phyloP scores from a whole-genome alignment of 805 yeast genomes.

The Wickerhamomyces strasburgensis region DNA sequence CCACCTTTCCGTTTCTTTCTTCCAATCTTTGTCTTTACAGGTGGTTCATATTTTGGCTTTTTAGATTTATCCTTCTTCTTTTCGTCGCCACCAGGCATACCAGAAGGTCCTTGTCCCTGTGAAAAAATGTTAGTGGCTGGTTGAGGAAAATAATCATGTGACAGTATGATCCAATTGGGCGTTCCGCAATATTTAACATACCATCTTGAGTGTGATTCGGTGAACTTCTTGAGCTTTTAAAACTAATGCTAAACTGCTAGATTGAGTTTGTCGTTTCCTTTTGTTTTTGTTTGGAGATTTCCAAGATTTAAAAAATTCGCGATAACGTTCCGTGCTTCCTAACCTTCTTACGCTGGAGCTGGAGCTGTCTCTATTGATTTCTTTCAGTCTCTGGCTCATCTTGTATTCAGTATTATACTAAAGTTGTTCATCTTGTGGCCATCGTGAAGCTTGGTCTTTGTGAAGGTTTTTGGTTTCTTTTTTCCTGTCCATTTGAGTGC shows the following conservation, averaged over 20 bases:
- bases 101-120: conserved; percentile 53
- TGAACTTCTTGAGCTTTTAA: no score
- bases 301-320: not conserved
- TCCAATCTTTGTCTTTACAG: conserved; percentile 91
- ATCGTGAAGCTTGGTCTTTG: conserved; percentile 47
- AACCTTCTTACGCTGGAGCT: no score
- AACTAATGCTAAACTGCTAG: no score
- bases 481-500: conserved; percentile 47
- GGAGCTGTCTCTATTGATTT: conserved; percentile 7
- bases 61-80: conserved; percentile 66
- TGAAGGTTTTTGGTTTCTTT: conserved; percentile 4
- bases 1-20: conserved; percentile 89
- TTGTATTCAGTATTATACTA: conserved; percentile 36
- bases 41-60: conserved; percentile 98
- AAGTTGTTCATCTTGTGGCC: conserved; percentile 70
- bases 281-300: not conserved
- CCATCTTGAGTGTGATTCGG: not conserved
- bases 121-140: not conserved
- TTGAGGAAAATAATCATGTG: not conserved
- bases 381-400: conserved; percentile 1
- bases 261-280: no score
- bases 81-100: conserved; percentile 42
- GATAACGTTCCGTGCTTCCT: not conserved
- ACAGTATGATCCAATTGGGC: not conserved
- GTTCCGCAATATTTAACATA: not conserved